Conservation (phyloP, 345 rosid species). For the Combretum micranthum region DNA sequence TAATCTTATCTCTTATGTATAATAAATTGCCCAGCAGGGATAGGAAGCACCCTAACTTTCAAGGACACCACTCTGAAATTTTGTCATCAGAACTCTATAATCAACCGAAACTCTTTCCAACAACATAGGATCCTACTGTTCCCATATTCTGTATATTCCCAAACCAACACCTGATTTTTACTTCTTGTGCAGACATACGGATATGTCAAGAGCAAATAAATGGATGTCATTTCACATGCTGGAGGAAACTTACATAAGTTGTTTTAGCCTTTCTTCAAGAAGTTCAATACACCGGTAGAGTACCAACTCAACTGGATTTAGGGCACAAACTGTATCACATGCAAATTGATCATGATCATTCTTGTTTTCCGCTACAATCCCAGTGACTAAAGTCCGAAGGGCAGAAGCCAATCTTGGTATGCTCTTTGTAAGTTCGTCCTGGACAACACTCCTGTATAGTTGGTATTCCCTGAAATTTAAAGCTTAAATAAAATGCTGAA, state of each 20-base stretch:
- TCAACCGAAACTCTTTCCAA: no score
- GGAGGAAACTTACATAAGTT: slow-evolving; percentile 6
- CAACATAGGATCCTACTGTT: no score
- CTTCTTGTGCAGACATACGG: no score
- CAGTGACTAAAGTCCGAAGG: slow-evolving; percentile 58
- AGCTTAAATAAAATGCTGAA: neutral
- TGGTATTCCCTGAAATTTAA: slow-evolving; percentile 34
- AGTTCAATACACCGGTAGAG: slow-evolving; percentile 83
- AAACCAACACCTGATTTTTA: no score
- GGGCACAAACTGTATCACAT: slow-evolving; percentile 24
- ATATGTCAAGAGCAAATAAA: no score
- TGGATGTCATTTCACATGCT: neutral
- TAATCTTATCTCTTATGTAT: no score
- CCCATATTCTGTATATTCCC: no score
- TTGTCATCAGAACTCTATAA: no score
- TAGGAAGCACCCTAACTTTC: no score
- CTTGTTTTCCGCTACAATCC: slow-evolving; percentile 36
- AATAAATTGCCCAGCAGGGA: no score
- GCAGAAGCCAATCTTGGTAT: slow-evolving; percentile 74
- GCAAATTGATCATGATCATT: slow-evolving; percentile 30
- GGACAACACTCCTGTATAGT: slow-evolving; percentile 36
- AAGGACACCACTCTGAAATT: no score
- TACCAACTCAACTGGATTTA: slow-evolving; percentile 65
- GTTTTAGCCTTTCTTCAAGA: slow-evolving; percentile 56
- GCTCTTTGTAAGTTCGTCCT: slow-evolving; percentile 54